A percentile compares a stretch with the other conserved stretches of the same genome.
These are phyloP conservation scores for Cucurbita pepo DNA, from an alignment of 306 rosid genomes.

Conservation along the genomic window DNA sequence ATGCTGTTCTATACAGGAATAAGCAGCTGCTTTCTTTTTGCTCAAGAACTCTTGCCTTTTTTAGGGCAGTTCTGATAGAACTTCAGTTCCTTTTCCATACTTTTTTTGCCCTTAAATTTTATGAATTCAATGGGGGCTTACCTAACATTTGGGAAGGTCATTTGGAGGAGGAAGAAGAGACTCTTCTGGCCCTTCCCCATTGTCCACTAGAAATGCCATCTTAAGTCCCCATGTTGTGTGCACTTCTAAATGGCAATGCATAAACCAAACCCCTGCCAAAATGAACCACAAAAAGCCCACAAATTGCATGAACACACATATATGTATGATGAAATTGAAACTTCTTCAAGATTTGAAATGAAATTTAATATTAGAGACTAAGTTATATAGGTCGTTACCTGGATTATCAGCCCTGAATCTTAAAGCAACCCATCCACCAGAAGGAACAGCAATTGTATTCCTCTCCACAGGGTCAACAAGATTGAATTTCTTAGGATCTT, in stretches of 20 bases:
- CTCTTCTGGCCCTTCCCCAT: constrained; percentile 61
- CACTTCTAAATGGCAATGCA: constrained; percentile 40
- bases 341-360: neutral
- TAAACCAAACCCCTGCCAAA: constrained; percentile 60
- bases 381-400: constrained; percentile 22
- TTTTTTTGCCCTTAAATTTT: neutral
- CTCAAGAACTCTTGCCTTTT: neutral
- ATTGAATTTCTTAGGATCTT: constrained; percentile 47
- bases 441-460: constrained; percentile 61
- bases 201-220: constrained; percentile 81
- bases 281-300: neutral
- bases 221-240: constrained; percentile 88
- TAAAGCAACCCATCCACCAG: constrained; percentile 73
- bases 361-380: neutral
- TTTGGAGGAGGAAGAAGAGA: constrained; percentile 60
- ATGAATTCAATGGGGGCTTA: neutral
- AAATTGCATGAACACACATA: neutral
- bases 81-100: neutral
- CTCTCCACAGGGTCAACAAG: constrained; percentile 79
- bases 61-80: neutral
- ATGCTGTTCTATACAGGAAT: neutral
- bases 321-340: neutral
- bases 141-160: constrained; percentile 61
- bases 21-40: neutral
- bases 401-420: constrained; percentile 87